Evolutionary conservation across 2,329 filamentous ascomycete genomes (phyloP).

Genomic region (Phialophora chinensis): DNA sequence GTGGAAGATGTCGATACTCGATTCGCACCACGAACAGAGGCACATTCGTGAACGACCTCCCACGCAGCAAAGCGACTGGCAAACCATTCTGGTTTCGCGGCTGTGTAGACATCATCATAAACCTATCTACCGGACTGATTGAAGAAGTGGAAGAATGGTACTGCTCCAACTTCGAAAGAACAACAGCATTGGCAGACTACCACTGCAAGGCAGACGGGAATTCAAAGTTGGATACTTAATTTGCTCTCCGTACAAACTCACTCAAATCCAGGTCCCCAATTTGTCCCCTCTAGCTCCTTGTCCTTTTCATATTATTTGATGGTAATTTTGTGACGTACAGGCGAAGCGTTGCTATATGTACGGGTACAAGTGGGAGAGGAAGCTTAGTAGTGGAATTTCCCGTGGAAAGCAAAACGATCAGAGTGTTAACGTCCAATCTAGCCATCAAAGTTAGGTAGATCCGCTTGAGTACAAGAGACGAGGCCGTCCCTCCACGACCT

Average conservation of each 20-base stretch:
- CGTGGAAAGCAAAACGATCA: no score
- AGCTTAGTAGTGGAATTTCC: no score
- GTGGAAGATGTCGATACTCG: constrained; percentile 5
- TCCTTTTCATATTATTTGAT: no score
- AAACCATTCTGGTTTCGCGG: constrained; percentile 10
- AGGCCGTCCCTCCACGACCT: no score
- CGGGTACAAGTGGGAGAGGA: no score
- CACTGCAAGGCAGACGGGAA: constrained; percentile 4
- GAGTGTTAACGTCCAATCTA: no score
- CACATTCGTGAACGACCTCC: constrained; percentile 9
- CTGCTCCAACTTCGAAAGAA: constrained; percentile 10
- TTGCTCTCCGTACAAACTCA: not conserved
- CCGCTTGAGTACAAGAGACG: no score
- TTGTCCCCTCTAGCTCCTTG: not conserved
- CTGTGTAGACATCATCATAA: not conserved
- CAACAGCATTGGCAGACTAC: not conserved
- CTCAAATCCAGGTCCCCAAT: not conserved
- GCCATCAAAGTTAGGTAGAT: no score
- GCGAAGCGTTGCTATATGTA: no score
- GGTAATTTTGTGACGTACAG: no score
- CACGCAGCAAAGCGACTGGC: constrained; percentile 6
- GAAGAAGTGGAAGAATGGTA: constrained; percentile 14
- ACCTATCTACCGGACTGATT: constrained; percentile 5
- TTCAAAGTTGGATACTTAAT: not conserved
- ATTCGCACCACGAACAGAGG: constrained; percentile 1